These are phyloP conservation scores for Yarrowia sp. DNA, from an alignment of 805 yeast species.

Conservation along the genomic window DNA sequence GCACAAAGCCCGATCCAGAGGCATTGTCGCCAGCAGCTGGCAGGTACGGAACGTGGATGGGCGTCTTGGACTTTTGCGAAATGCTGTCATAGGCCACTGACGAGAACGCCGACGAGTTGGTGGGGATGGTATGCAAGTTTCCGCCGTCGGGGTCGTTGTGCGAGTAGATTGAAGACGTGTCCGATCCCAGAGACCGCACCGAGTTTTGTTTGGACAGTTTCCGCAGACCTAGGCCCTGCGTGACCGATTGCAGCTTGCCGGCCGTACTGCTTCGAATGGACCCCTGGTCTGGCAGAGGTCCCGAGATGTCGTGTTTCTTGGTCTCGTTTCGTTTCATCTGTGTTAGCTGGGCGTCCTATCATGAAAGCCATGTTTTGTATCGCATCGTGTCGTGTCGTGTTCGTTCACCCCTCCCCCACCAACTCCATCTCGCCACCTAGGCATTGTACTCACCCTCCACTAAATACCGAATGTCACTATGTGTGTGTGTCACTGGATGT, in stretches of 20 bases:
- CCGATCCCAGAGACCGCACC: constrained; percentile 17
- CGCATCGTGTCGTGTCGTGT: not conserved
- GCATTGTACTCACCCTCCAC: constrained; percentile 13
- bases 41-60: constrained; percentile 34
- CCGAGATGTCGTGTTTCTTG: constrained; percentile 17
- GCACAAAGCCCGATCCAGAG: constrained; percentile 30
- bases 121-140: not conserved
- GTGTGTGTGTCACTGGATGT: not conserved
- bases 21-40: constrained; percentile 29
- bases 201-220: constrained; percentile 25
- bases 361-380: too few species aligned
- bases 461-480: not conserved
- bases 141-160: constrained; percentile 16
- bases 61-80: constrained; percentile 30
- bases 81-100: constrained; percentile 34
- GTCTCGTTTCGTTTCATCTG: constrained; percentile 26
- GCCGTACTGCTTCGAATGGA: not conserved
- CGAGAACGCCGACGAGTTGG: constrained; percentile 28
- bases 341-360: too few species aligned
- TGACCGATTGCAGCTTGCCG: constrained; percentile 15
- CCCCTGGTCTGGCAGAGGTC: constrained; percentile 7
- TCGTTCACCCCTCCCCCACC: not conserved
- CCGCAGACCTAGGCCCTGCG: constrained; percentile 22
- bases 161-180: constrained; percentile 12
- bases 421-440: not conserved